Conservation (phyloP, 1,284 basidiomycete genomes). For the Trametes sp. region DNA sequence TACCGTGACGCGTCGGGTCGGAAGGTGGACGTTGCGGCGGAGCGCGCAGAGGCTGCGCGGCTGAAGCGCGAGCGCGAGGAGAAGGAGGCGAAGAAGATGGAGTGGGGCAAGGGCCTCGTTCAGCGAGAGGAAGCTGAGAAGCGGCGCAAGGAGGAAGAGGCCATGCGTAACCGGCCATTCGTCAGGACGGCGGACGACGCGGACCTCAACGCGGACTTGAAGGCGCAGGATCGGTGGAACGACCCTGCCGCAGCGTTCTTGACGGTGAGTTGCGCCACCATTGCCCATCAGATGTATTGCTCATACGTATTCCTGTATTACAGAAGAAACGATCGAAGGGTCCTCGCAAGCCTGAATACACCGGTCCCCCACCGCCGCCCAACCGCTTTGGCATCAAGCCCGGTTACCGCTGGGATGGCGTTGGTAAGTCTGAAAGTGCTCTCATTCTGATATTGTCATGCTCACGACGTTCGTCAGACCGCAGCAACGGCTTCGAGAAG, state of each 20-base stretch:
- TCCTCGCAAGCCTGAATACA: conserved; percentile 84
- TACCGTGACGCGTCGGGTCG: conserved; percentile 92
- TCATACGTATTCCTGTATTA: conserved; percentile 8
- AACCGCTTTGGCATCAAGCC: conserved; percentile 96
- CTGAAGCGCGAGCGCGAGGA: conserved; percentile 82
- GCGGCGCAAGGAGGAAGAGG: conserved; percentile 68
- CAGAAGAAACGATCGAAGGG: conserved; percentile 81
- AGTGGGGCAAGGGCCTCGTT: conserved; percentile 95
- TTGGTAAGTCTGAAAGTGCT: conserved; percentile 65
- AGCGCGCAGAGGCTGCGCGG: conserved; percentile 82
- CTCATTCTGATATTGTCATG: not conserved
- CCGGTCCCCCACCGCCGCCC: conserved; percentile 87
- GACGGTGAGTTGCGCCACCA: conserved; percentile 62
- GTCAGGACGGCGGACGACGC: conserved; percentile 85
- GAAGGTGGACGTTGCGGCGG: conserved; percentile 88
- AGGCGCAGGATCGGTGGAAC: conserved; percentile 86
- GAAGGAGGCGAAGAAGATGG: conserved; percentile 89
- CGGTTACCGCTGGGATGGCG: conserved; percentile 97
- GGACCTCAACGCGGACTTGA: conserved; percentile 85
- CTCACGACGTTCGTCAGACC: conserved; percentile 61
- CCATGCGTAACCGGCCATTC: conserved; percentile 71
- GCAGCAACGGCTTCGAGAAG: conserved; percentile 95
- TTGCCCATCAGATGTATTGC: not conserved
- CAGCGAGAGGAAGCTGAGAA: conserved; percentile 84
- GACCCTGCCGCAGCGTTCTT: conserved; percentile 95